These are phyloP conservation scores for Penicillium daleae DNA, from an alignment of 495 filamentous ascomycete species.

Conservation along the genomic window DNA sequence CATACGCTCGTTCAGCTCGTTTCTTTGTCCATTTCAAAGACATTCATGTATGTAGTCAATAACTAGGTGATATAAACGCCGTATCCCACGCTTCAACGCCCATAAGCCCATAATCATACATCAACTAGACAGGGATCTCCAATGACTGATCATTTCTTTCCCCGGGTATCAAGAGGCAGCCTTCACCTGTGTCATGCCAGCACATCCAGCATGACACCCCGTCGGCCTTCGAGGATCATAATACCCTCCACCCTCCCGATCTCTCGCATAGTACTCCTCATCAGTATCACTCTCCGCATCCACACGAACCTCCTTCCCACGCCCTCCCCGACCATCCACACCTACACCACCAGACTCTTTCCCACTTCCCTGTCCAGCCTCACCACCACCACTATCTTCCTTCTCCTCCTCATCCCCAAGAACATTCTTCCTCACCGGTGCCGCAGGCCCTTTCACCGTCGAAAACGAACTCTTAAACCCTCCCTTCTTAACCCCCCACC, in stretches of 20 bases:
- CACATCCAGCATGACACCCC: constrained; percentile 50
- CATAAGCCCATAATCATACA: neutral
- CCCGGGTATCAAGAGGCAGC: constrained; percentile 9
- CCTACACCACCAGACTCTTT: neutral
- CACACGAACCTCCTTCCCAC: constrained; percentile 13
- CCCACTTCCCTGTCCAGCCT: neutral
- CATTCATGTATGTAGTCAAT: neutral
- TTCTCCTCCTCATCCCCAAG: constrained; percentile 49
- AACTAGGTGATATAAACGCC: constrained; percentile 7
- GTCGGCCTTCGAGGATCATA: constrained; percentile 59
- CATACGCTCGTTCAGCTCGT: neutral
- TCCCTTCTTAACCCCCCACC: constrained; percentile 63
- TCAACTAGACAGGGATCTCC: neutral
- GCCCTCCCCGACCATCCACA: neutral
- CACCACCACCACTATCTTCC: constrained; percentile 20
- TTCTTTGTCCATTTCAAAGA: no score
- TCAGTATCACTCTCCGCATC: constrained; percentile 49
- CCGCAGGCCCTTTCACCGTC: constrained; percentile 41
- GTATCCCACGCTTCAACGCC: neutral
- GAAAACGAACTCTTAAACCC: constrained; percentile 67
- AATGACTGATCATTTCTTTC: neutral
- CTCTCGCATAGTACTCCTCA: constrained; percentile 48
- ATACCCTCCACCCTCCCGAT: constrained; percentile 42
- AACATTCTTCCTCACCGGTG: constrained; percentile 48
- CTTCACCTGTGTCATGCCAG: constrained; percentile 22